Evolutionary conservation across 108 stramenopile genomes (phyloP), one percentile per base, ranked within the genome.

Genomic region (Nitzschia sp.): DNA sequence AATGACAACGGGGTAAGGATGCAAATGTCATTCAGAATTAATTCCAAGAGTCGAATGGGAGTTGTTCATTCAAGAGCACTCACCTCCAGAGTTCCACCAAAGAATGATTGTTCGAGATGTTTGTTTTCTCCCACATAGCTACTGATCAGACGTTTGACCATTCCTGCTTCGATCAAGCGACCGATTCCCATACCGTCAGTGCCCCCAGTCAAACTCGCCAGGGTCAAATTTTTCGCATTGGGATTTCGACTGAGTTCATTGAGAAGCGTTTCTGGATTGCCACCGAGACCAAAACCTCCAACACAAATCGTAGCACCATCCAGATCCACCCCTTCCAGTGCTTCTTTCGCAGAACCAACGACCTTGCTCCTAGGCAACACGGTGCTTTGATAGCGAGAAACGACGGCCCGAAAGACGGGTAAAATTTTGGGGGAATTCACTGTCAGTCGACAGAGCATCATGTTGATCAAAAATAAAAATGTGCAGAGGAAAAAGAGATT

Each of bases 61-160:
- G n/a, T n/a, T n/a, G n/a, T n/a, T n/a, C n/a, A n/a, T n/a, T n/a
- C n/a, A n/a, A n/a, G n/a, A n/a, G n/a, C n/a, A n/a, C n/a, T n/a
- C 15, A 97, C 86, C 77, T 94, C 90, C 27, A 96, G 60, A 47
- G 81, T 64, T 1, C 96, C 96, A 26, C 77, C 86, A 62, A 96
- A 91, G 75, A 88, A 94, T 66, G 85, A 81, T 46, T 84, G 57
- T 80, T 95, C 96, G 47, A 97, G 82, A 46, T 60, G 64, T 69
- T 94, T 92, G 66, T 96, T 97, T 77, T 97, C 94, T 50, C 94
- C 96, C 11, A 97, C 94, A 70, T 97, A 97, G n/a, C 73, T 74
- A 26, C 80, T 77, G 35, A 95, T 91, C 80, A 97, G 79, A 27
- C 90, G 77, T 68, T 93, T 91, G 22, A 97, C 89, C 58, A 92